Evolutionary conservation across 305 asterid species (phyloP).

Genomic region (Rubia peregrina): DNA sequence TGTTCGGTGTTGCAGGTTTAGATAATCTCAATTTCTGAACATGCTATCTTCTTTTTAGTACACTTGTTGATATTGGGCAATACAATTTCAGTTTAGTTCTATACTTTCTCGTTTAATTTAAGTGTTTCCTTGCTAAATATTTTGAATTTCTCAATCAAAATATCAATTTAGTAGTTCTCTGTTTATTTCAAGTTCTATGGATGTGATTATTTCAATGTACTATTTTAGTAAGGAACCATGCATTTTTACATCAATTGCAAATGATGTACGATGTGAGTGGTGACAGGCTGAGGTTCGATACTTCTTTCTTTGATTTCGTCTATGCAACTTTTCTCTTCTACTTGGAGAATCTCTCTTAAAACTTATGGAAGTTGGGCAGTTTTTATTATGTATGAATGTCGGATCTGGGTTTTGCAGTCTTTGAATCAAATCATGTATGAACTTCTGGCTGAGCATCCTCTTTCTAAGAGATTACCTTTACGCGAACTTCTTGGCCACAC

Average conservation of each 20-base stretch:
- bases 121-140: not conserved
- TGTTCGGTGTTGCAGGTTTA: not conserved
- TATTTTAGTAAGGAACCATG: not conserved
- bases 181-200: not conserved
- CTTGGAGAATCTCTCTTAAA: not conserved
- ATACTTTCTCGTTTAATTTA: too few relatives aligned
- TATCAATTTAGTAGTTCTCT: not conserved
- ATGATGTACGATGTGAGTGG: constrained; percentile 98
- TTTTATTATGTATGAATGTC: not conserved
- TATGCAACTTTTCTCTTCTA: not conserved
- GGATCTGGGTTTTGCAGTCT: constrained; percentile 35
- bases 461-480: constrained; percentile 78
- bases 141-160: not conserved
- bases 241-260: constrained; percentile 29
- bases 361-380: not conserved
- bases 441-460: constrained; percentile 97
- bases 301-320: not conserved
- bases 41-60: not conserved
- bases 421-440: constrained; percentile 84
- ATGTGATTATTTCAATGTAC: too few relatives aligned
- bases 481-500: constrained; percentile 98
- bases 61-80: too few relatives aligned
- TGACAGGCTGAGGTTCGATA: constrained; percentile 87
- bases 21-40: not conserved
- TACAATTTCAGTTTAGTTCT: too few relatives aligned